A percentile compares a stretch with the other conserved stretches of the same genome.
Evolutionary conservation across 169 alveolate genomes (phyloP).

Genomic region (Plasmodium chabaudi): DNA sequence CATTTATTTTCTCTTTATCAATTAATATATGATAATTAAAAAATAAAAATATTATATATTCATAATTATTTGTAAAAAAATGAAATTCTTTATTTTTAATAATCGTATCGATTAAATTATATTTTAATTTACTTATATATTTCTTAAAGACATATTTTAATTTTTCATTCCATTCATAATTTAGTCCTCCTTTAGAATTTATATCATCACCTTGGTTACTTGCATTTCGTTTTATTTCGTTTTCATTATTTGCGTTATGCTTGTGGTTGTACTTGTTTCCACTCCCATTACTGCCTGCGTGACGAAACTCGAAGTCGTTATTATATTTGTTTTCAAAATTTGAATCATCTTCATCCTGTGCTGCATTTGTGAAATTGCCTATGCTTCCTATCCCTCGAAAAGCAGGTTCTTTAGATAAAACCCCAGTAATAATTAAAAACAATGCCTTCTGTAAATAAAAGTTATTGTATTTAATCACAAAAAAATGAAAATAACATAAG

Average conservation of each 20-base stretch:
- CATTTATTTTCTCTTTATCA: conserved; percentile 1
- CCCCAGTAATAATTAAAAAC: neutral
- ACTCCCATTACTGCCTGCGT: no score
- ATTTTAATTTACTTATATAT: conserved; percentile 19
- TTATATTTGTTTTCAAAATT: neutral
- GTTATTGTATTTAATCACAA: conserved; percentile 47
- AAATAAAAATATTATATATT: conserved; percentile 52
- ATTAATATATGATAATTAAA: conserved; percentile 51
- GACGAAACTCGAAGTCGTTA: neutral
- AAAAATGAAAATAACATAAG: conserved; percentile 41
- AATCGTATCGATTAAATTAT: conserved; percentile 36
- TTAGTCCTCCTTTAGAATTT: neutral
- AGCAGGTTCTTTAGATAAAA: no score
- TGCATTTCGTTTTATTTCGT: neutral
- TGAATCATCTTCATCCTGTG: no score
- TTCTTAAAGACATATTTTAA: conserved; percentile 1
- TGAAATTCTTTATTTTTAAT: conserved; percentile 35
- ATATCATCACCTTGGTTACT: neutral
- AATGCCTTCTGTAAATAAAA: conserved; percentile 37
- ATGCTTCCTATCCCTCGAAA: no score
- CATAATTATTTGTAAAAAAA: conserved; percentile 39
- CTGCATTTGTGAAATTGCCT: no score
- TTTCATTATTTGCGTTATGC: no score
- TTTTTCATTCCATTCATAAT: conserved; percentile 7
- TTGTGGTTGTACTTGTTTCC: no score